These are phyloP conservation scores for Auriscalpium orientale DNA, from an alignment of 768 basidiomycete genomes.

Conservation along the genomic window DNA sequence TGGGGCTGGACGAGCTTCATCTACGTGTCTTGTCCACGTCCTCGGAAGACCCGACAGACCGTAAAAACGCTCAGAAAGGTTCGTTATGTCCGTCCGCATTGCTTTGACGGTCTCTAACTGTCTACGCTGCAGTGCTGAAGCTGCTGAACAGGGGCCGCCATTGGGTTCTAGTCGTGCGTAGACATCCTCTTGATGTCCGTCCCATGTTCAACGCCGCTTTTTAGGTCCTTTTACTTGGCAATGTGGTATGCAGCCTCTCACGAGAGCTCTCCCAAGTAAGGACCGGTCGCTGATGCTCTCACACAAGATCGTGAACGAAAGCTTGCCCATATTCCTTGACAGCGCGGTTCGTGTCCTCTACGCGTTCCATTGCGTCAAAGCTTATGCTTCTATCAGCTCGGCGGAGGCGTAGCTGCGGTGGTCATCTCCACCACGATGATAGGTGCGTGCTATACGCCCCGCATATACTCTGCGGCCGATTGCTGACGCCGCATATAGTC, in stretches of 20 bases:
- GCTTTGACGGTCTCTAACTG: not conserved
- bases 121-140: slow-evolving; percentile 30
- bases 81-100: not conserved
- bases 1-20: slow-evolving; percentile 91
- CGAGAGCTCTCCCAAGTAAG: not conserved
- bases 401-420: slow-evolving; percentile 70
- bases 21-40: slow-evolving; percentile 78
- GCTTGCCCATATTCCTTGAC: slow-evolving; percentile 77
- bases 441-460: slow-evolving; percentile 31
- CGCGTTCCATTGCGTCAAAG: slow-evolving; percentile 1
- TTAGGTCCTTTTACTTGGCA: slow-evolving; percentile 79
- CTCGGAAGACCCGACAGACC: slow-evolving; percentile 66
- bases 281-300: too few species aligned
- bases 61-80: slow-evolving; percentile 67
- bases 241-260: slow-evolving; percentile 53
- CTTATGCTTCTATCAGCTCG: slow-evolving; percentile 24
- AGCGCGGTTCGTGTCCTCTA: slow-evolving; percentile 37
- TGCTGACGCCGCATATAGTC: slow-evolving; percentile 33
- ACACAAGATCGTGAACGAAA: slow-evolving; percentile 68
- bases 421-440: slow-evolving; percentile 73
- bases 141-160: slow-evolving; percentile 47
- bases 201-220: not conserved
- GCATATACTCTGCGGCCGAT: not conserved
- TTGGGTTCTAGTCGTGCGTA: slow-evolving; percentile 83
- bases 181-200: slow-evolving; percentile 7